Evolutionary conservation across 768 basidiomycete genomes (phyloP), one percentile per base, ranked within the genome.

Genomic region (Vararia minispora): DNA sequence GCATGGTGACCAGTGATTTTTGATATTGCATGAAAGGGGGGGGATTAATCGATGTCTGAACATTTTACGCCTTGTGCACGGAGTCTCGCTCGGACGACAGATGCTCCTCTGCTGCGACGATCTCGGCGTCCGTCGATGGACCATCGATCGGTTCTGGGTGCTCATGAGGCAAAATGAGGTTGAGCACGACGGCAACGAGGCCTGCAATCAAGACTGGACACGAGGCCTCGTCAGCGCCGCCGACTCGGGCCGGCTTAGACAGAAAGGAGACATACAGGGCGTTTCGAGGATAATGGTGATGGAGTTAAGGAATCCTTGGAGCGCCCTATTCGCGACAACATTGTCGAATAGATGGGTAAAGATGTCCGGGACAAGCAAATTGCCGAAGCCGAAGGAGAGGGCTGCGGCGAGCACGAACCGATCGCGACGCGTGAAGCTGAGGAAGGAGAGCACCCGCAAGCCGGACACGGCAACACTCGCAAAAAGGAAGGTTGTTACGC

Each of bases 401-500:
- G 80, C 77, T 0, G 78, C 78, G 5, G 74, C 75, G 20, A 86
- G 71, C 11, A 86, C 63, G 57, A 82, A 81, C 17, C 79, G 65
- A 38, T 81, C 77, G 6, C 78, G 61, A 2, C 83, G 68, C 14
- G 71, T 72, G 52, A 78, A 85, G 12, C 56, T 48, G 23, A 69
- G 59, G 46, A 71, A 71, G 3, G 74, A 65, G 21, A 91, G 63
- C 3, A 89, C 81, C 17, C 80, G 72, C 21, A 82, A 36, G 23
- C 87, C 85, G 0, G 79, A 81, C 6, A 72, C 69, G 12, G 71
- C 68, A 21, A 89, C 85, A 28, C 68, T 76, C 0, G 82, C 79
- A 52, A 90, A 89, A 8, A 89, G 66, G 68, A 89, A 89, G 3
- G 86, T 88, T 9, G 85, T 91, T 3, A 89, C 84, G 3, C 86